A percentile compares a stretch with the other conserved stretches of the same genome.
These are phyloP conservation scores for Leptographium lundbergii DNA, from an alignment of 2,329 filamentous ascomycete species.

Conservation along the genomic window DNA sequence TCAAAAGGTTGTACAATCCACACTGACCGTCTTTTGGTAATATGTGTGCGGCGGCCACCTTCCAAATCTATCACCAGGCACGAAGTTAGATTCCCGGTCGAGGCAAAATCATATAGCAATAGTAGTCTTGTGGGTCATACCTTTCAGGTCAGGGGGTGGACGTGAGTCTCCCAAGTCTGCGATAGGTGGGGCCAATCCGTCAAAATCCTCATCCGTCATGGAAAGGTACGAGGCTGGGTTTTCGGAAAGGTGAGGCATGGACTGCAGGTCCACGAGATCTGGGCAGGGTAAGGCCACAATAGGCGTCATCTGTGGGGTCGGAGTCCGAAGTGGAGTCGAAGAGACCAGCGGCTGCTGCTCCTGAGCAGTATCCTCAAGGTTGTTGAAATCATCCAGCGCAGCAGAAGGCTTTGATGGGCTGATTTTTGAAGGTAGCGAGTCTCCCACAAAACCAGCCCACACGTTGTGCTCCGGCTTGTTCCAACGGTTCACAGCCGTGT, in stretches of 20 bases:
- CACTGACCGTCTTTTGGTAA: constrained; percentile 14
- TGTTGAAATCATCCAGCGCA: not conserved
- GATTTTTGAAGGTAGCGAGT: not conserved
- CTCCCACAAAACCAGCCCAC: constrained; percentile 13
- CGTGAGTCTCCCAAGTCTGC: not conserved
- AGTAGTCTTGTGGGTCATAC: not conserved
- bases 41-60: not conserved
- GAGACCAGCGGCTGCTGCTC: not conserved
- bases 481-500: constrained; percentile 17
- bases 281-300: constrained; percentile 13
- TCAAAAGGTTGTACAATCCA: constrained; percentile 19
- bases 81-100: not conserved
- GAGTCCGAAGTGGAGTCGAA: not conserved
- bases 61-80: not conserved
- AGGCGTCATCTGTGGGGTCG: not conserved
- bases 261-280: constrained; percentile 10
- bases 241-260: constrained; percentile 7
- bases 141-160: not conserved
- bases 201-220: constrained; percentile 13
- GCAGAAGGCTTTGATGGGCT: not conserved
- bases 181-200: not conserved
- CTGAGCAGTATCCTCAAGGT: not conserved
- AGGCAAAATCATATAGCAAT: not conserved
- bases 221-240: constrained; percentile 17
- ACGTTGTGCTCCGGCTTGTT: constrained; percentile 17